phyloP scores from a whole-genome alignment of 129 eudicot genomes.

The Deinandra increscens region DNA sequence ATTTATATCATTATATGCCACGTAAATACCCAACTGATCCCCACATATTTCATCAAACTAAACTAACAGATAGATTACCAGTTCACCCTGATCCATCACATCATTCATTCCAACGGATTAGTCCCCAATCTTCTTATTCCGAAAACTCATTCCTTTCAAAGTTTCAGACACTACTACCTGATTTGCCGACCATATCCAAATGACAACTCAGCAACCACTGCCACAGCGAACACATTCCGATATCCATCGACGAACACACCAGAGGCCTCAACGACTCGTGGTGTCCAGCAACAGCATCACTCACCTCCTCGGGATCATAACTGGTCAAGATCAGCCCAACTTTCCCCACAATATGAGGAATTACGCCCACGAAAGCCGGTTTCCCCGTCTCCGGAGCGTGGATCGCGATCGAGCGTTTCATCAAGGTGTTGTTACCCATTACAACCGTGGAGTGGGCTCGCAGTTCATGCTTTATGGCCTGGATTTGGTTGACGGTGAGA shows the following conservation, averaged over 20 bases:
- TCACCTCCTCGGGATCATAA: constrained; percentile 53
- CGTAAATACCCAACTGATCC: too few relatives aligned
- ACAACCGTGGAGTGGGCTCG: constrained; percentile 38
- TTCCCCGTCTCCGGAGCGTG: constrained; percentile 51
- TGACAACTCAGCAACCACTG: constrained; percentile 41
- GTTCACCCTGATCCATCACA: too few relatives aligned
- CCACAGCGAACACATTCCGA: constrained; percentile 41
- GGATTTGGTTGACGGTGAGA: constrained; percentile 44
- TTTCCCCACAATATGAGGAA: constrained; percentile 52
- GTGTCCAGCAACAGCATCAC: constrained; percentile 45
- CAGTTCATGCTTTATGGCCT: constrained; percentile 37
- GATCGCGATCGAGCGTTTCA: constrained; percentile 39
- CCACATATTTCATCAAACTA: too few relatives aligned
- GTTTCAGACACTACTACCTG: too few relatives aligned
- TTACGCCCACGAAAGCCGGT: constrained; percentile 20
- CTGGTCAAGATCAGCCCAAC: constrained; percentile 57
- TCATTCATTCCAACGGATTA: too few relatives aligned
- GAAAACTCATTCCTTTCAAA: constrained; percentile 4
- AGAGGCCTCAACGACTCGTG: constrained; percentile 47
- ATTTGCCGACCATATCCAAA: constrained; percentile 33
- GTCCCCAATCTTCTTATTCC: not conserved
- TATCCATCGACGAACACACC: constrained; percentile 56
- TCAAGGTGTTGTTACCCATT: constrained; percentile 60
- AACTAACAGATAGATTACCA: too few relatives aligned
- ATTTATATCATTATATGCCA: too few relatives aligned